These are phyloP conservation scores for Grosmannia huntii DNA, from an alignment of 2,329 filamentous ascomycete species.

Conservation along the genomic window DNA sequence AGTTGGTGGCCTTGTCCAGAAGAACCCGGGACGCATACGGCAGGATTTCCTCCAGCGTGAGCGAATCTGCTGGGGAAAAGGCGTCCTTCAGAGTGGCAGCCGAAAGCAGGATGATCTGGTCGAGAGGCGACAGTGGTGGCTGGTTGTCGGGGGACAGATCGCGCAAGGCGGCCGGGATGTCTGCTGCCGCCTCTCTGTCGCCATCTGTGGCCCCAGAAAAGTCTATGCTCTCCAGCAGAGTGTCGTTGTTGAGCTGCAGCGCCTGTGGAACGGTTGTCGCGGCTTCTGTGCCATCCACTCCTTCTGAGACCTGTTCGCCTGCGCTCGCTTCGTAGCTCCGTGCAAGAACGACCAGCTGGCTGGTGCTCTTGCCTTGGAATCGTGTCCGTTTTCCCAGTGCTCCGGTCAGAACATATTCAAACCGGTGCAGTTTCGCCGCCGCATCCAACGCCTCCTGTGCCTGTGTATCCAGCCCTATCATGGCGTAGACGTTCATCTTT, in stretches of 20 bases:
- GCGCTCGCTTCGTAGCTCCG: slow-evolving; percentile 5
- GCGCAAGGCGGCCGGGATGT: slow-evolving; percentile 49
- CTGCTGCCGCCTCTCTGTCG: slow-evolving; percentile 9
- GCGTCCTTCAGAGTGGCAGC: slow-evolving; percentile 84
- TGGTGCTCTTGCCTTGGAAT: slow-evolving; percentile 67
- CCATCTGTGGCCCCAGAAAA: slow-evolving; percentile 38
- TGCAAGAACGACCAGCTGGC: slow-evolving; percentile 83
- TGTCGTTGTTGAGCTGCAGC: slow-evolving; percentile 80
- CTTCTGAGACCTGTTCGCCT: slow-evolving; percentile 13
- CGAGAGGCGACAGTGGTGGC: slow-evolving; percentile 67
- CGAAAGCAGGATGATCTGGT: slow-evolving; percentile 82
- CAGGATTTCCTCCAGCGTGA: slow-evolving; percentile 87
- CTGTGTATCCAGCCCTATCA: slow-evolving; percentile 68
- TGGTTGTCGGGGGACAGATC: slow-evolving; percentile 65
- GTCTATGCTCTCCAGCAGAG: slow-evolving; percentile 73
- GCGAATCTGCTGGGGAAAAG: slow-evolving; percentile 64
- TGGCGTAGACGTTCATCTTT: slow-evolving; percentile 67
- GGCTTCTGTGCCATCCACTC: not conserved
- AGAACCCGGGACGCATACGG: slow-evolving; percentile 85
- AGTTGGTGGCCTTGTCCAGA: slow-evolving; percentile 81
- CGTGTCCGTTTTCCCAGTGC: slow-evolving; percentile 74
- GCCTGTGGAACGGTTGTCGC: slow-evolving; percentile 42
- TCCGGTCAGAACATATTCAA: slow-evolving; percentile 74
- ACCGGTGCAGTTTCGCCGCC: slow-evolving; percentile 53
- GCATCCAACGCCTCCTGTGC: slow-evolving; percentile 58